Evolutionary conservation across 768 basidiomycete species (phyloP), one percentile per base, ranked within the genome.

Genomic region (Neoboletus brunneissimus): DNA sequence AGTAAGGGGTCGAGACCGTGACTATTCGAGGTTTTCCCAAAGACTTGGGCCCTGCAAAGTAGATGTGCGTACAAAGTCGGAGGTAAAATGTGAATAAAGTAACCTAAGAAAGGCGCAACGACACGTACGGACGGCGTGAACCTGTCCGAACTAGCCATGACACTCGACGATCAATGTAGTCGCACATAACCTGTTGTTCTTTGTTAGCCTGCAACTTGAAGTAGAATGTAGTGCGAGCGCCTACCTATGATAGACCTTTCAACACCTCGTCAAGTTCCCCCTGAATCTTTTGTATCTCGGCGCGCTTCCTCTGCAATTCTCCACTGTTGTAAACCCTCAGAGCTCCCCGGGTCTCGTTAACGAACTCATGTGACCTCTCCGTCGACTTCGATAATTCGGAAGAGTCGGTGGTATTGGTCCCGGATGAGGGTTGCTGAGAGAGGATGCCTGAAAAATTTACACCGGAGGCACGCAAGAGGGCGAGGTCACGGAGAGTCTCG

Each of bases 401-500:
- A 16, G 58, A 41, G 32, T 60, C 57, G 29, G 55, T 20, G 50
- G 58, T 47, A 29, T 51, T 40, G 50, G 41, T 15, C 13, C 5
- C 31, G 5, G 54, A 15, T 29, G 55, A 18, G 27, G 49, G 40
- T 3, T 53, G 27, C 7, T 51, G 25, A 13, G 71, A 34, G 25
- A 78, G 67, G 34, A 76, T 49, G 10, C 46, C 53, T 6, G 73
- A 64, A 18, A 81, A 60, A 57, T 79, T 74, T 44, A 80, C 56
- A 23, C 79, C 81, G 11, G 85, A 83, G 27, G 82, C 82, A 40
- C 86, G 81, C 20, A 91, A 73, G 32, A 89, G 70, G 6, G 89
- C 88, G 23, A 92, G 81, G 70, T 92, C 90, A 13, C 80, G 85
- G 37, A 91, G 77, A 8, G 83, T 84, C 54, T 83, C 79, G 25